phyloP scores from a whole-genome alignment of 2,329 filamentous ascomycete species.

The Calonectria crousiana region DNA sequence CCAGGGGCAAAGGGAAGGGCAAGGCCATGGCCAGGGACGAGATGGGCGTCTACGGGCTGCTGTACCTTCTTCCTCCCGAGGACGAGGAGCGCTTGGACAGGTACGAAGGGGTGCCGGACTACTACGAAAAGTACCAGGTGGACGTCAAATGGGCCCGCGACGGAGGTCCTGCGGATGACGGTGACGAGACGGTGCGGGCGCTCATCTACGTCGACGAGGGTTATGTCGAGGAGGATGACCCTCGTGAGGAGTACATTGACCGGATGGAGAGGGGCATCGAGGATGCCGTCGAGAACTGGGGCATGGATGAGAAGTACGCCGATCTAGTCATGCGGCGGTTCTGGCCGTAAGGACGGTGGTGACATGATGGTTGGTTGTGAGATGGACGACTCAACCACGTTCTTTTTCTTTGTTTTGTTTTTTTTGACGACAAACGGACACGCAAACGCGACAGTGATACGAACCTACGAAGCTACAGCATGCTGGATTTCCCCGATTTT shows the following conservation, averaged over 20 bases:
- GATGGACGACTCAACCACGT: not conserved
- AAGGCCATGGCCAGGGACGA: slow-evolving; percentile 17
- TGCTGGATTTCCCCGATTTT: not conserved
- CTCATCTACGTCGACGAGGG: slow-evolving; percentile 72
- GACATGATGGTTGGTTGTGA: not conserved
- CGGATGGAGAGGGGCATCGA: slow-evolving; percentile 73
- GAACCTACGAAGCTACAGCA: no score
- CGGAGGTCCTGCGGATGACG: slow-evolving; percentile 35
- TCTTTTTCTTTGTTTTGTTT: not conserved
- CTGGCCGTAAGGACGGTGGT: slow-evolving; percentile 30
- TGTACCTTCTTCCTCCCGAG: slow-evolving; percentile 62
- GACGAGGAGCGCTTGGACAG: slow-evolving; percentile 67
- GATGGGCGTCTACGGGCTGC: slow-evolving; percentile 66
- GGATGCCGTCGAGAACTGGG: slow-evolving; percentile 66
- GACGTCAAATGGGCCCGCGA: slow-evolving; percentile 47
- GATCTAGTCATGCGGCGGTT: slow-evolving; percentile 65
- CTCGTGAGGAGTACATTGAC: slow-evolving; percentile 69
- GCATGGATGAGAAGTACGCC: slow-evolving; percentile 68
- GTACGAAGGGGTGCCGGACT: slow-evolving; percentile 73
- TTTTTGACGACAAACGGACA: not conserved
- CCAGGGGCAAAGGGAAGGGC: slow-evolving; percentile 26
- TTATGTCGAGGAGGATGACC: slow-evolving; percentile 52
- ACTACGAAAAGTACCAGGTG: slow-evolving; percentile 66
- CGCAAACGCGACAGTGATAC: not conserved
- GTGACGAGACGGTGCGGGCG: slow-evolving; percentile 50